Conservation (phyloP, 73 alveolate species). For the Tetrahymena malaccensis region DNA sequence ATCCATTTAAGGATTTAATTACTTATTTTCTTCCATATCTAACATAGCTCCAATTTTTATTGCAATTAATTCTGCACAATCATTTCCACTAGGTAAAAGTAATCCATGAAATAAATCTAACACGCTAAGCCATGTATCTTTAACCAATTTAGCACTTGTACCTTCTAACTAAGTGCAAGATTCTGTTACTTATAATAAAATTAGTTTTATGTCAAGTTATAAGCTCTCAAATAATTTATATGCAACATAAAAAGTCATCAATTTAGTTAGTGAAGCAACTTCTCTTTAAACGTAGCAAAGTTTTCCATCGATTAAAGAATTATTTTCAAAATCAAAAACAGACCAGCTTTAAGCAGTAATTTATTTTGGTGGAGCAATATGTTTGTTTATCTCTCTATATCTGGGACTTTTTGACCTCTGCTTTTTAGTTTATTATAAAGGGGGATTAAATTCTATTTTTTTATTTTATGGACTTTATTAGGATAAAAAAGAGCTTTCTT, state of each 20-base stretch:
- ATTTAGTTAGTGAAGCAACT: conserved; percentile 52
- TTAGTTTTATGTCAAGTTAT: conserved; percentile 22
- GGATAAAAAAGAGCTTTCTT: background rate
- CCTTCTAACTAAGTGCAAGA: conserved; percentile 27
- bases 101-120: conserved; percentile 47
- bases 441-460: background rate
- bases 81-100: conserved; percentile 62
- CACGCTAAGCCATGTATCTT: conserved; percentile 17
- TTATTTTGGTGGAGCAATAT: background rate
- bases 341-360: background rate
- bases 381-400: background rate
- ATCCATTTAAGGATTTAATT: conserved; percentile 7
- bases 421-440: background rate
- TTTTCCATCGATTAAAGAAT: background rate
- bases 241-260: conserved; percentile 50
- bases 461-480: background rate
- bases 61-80: conserved; percentile 48
- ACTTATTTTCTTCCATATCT: background rate
- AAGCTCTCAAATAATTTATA: conserved; percentile 1
- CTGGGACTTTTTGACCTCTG: background rate
- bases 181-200: conserved; percentile 18
- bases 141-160: conserved; percentile 44
- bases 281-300: conserved; percentile 23
- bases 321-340: background rate
- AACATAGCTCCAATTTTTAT: conserved; percentile 51